Evolutionary conservation across 768 basidiomycete genomes (phyloP), one percentile per base, ranked within the genome.

Genomic region (Amanita pallidorosea): DNA sequence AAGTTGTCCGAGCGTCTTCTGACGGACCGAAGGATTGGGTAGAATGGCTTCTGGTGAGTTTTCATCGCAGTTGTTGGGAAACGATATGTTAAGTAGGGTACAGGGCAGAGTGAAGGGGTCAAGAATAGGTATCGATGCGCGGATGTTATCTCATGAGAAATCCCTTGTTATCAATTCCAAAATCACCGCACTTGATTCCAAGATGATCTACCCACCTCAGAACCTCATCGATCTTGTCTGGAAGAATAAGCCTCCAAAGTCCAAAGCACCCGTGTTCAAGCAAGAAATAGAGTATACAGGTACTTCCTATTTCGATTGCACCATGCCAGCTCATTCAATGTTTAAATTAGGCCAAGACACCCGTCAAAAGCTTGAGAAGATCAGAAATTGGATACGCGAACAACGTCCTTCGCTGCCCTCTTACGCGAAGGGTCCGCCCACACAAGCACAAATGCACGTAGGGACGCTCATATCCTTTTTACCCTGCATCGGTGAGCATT

Each of bases 191-290:
- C 73, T 74, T 47, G 70, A 69, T 47, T 80, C 84, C 15, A 85
- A 84, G 63, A 71, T 94, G 53, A 72, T 83, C 17, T 92, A 84
- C 57, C 89, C 89, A 0, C 77, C 85, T 8, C 80, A 88, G 62
- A 95, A 95, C 63, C 73, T 92, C 33, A 68, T 94, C 44, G 92
- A 95, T 61, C 70, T 85, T 2, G 69, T 83, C 38, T 93, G 92
- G 89, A 78, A 77, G 55, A 78, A 82, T 38, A 85, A 89, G 55
- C 89, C 89, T 1, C 46, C 67, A 3, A 83, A 86, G 53, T 79
- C 86, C 8, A 76, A 70, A 54, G 77, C 80, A 31, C 74, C 74
- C 7, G 69, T 88, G 17, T 87, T 76, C 61, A 66, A 81, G 17
- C 94, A 85, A 51, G 74, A 79, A 8, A 67, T 79, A n/a, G 75